Evolutionary conservation across 208 protist genomes (phyloP).

Genomic region (Acanthamoeba healyi): DNA sequence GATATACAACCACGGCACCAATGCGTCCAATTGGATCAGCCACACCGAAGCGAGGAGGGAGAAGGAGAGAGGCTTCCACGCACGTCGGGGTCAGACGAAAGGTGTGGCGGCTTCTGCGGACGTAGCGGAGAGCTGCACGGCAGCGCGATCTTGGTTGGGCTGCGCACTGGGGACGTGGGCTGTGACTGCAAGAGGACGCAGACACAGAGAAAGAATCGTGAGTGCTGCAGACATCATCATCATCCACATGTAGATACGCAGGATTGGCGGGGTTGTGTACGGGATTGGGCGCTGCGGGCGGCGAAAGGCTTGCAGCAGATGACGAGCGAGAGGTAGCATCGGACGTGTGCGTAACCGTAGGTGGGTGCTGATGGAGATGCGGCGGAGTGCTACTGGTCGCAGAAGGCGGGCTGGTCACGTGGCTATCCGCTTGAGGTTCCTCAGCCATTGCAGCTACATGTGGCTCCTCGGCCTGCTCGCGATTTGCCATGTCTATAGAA

Average conservation of each 20-base stretch:
- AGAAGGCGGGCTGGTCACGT: no score
- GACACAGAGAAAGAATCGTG: background rate
- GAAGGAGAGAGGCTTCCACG: background rate
- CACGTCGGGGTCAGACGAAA: background rate
- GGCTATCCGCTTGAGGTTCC: no score
- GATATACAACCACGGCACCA: background rate
- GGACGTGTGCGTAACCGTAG: no score
- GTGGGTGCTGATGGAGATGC: no score
- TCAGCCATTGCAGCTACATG: no score
- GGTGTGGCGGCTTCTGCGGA: background rate
- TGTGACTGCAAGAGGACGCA: background rate
- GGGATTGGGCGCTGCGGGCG: no score
- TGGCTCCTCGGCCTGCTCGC: no score
- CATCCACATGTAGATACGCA: no score
- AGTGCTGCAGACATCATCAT: background rate
- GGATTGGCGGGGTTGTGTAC: no score
- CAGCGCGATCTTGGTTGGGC: background rate
- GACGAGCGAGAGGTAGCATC: no score
- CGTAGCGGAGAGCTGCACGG: background rate
- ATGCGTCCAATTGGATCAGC: background rate
- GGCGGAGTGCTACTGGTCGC: no score
- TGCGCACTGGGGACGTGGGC: background rate
- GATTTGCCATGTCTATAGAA: background rate
- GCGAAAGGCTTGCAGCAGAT: no score
- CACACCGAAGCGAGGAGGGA: background rate